These are phyloP conservation scores for Debaryomyces sp. DNA, from an alignment of 1,139 yeast species.

Conservation along the genomic window DNA sequence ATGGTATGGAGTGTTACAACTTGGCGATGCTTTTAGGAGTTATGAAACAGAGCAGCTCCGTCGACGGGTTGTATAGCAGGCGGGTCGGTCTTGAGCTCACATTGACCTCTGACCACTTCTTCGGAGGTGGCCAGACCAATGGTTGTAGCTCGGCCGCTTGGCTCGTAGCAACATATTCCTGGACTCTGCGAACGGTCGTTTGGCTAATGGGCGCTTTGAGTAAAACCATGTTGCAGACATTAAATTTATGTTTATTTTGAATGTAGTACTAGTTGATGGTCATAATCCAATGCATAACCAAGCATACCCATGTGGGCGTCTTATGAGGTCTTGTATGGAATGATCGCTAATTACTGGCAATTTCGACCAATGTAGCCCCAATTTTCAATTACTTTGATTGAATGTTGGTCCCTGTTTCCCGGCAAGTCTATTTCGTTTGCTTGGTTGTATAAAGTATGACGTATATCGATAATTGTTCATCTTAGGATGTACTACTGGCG, in stretches of 20 bases:
- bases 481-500: not conserved
- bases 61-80: constrained; percentile 76
- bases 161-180: constrained; percentile 85
- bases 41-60: constrained; percentile 82
- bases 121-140: constrained; percentile 17
- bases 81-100: constrained; percentile 73
- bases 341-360: not conserved
- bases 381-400: not conserved
- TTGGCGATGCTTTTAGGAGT: constrained; percentile 27
- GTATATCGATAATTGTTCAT: not conserved
- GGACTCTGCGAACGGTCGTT: constrained; percentile 81
- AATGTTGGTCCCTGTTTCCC: not conserved
- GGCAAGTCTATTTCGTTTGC: not conserved
- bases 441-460: not conserved
- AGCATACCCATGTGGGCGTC: not conserved
- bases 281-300: not conserved
- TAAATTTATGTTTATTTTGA: not conserved
- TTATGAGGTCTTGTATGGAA: not conserved
- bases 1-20: constrained; percentile 13
- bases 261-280: not conserved
- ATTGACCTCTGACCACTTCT: constrained; percentile 14
- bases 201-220: constrained; percentile 83
- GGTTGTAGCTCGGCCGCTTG: constrained; percentile 59
- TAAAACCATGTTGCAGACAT: constrained; percentile 89
- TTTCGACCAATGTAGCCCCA: not conserved